These are phyloP conservation scores for Phaeosphaeria sp. DNA, from an alignment of 2,329 filamentous ascomycete genomes.

Conservation along the genomic window DNA sequence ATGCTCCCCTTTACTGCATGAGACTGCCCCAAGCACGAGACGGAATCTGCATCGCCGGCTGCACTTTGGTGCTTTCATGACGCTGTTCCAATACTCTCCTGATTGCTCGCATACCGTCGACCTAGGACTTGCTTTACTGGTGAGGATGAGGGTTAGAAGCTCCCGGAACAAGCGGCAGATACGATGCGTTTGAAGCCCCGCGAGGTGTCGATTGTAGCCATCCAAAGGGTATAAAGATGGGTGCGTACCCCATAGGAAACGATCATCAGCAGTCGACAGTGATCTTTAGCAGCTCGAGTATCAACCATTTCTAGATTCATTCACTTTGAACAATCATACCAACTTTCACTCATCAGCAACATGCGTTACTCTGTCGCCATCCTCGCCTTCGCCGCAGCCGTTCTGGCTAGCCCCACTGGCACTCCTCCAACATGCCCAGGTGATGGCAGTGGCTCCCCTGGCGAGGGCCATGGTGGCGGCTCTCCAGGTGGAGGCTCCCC, in stretches of 20 bases:
- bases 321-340: neutral
- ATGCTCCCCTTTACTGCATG: neutral
- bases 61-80: neutral
- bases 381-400: constrained; percentile 8
- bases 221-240: neutral
- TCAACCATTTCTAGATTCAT: neutral
- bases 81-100: neutral
- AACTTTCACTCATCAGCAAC: constrained; percentile 2
- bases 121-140: neutral
- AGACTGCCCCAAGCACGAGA: neutral
- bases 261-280: neutral
- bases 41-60: neutral
- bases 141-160: neutral
- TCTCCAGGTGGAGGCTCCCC: neutral
- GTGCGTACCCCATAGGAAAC: neutral
- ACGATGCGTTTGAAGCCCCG: neutral
- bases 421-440: neutral
- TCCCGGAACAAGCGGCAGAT: neutral
- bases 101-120: neutral
- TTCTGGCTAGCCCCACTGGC: neutral
- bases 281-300: neutral
- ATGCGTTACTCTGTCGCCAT: constrained; percentile 12
- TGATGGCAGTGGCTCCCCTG: neutral
- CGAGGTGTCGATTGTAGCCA: neutral
- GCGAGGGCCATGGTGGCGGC: too few relatives aligned